Evolutionary conservation across 177 flowering plant genomes (phyloP).

Genomic region (Telopea speciosissima): DNA sequence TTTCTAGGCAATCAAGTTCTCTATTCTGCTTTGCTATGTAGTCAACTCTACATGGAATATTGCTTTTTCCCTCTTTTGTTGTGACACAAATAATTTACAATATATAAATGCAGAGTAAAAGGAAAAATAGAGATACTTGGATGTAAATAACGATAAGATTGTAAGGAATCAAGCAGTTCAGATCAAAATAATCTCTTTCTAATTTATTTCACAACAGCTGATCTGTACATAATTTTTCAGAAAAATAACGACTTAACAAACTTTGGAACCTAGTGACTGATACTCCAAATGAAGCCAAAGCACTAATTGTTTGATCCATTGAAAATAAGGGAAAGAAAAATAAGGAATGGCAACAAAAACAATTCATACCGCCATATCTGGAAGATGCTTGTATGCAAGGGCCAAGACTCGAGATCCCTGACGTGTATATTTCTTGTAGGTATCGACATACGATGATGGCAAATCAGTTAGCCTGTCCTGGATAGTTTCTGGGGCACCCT

Average conservation of each 20-base stretch:
- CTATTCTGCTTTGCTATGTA: no score
- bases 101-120: no score
- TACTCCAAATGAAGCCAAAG: not conserved
- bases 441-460: conserved; percentile 69
- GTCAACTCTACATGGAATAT: no score
- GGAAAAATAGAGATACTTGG: no score
- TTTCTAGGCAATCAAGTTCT: no score
- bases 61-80: no score
- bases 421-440: conserved; percentile 89
- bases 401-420: conserved; percentile 98
- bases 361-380: conserved; percentile 82
- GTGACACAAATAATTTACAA: no score
- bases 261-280: not conserved
- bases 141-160: no score
- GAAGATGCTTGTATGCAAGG: conserved; percentile 83
- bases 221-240: not conserved
- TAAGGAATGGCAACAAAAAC: not conserved
- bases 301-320: not conserved
- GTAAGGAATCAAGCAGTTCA: no score
- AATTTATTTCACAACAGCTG: not conserved
- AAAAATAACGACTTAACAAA: not conserved
- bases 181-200: not conserved
- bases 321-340: not conserved
- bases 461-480: conserved; percentile 70
- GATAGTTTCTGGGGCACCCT: conserved; percentile 99